phyloP scores from a whole-genome alignment of 352 stramenopile species.

The Globisporangium perplexum region DNA sequence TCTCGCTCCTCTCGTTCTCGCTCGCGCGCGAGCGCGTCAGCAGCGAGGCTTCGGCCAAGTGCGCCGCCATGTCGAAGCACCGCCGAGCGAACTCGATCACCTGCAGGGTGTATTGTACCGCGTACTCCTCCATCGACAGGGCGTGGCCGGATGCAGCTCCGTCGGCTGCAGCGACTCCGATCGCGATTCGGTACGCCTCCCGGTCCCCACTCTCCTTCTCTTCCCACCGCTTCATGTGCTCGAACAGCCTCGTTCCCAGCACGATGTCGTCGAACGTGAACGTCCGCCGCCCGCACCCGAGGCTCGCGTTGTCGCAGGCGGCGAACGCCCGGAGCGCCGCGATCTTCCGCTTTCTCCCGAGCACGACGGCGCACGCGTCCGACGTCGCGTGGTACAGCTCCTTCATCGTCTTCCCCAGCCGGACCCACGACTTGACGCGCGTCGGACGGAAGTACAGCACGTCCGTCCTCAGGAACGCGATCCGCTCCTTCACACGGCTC shows the following conservation, averaged over 20 bases:
- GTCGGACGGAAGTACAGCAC: constrained; percentile 53
- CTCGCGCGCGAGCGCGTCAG: background rate
- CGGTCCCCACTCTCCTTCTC: constrained; percentile 15
- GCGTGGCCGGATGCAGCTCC: background rate
- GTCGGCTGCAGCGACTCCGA: background rate
- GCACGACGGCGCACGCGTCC: constrained; percentile 47
- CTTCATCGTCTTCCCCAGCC: constrained; percentile 61
- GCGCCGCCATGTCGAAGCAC: constrained; percentile 60
- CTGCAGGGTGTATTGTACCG: constrained; percentile 35
- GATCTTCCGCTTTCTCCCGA: constrained; percentile 38
- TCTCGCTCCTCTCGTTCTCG: constrained; percentile 9
- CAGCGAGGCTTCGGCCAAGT: constrained; percentile 21
- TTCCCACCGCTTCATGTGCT: constrained; percentile 53
- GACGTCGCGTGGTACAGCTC: constrained; percentile 61
- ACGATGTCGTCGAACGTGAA: constrained; percentile 34
- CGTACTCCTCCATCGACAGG: constrained; percentile 39
- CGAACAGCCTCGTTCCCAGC: constrained; percentile 38
- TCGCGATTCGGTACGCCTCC: constrained; percentile 11
- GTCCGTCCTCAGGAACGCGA: constrained; percentile 55
- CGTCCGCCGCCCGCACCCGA: background rate
- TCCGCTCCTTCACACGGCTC: constrained; percentile 40
- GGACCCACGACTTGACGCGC: constrained; percentile 60
- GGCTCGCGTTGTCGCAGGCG: background rate
- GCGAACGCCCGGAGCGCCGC: constrained; percentile 32
- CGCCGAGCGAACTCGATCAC: constrained; percentile 59